Evolutionary conservation across 345 rosid species (phyloP).

Genomic region (Stellera chamaejasme): DNA sequence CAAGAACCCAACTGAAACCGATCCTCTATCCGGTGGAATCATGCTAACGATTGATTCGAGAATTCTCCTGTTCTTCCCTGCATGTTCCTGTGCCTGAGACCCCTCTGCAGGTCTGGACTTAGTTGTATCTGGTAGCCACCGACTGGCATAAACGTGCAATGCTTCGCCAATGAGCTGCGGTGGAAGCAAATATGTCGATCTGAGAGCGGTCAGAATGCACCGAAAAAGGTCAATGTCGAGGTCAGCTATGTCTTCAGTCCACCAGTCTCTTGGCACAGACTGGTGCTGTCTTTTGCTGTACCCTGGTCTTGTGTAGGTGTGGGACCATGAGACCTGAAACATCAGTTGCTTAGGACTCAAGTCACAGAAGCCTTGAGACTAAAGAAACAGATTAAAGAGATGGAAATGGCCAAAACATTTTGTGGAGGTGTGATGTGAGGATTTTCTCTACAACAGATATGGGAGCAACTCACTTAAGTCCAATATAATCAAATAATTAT

Average conservation of each 20-base stretch:
- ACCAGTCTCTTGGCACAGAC: constrained; percentile 90
- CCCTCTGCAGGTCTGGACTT: constrained; percentile 31
- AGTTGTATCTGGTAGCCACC: constrained; percentile 72
- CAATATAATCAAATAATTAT: too few relatives aligned
- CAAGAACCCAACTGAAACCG: constrained; percentile 76
- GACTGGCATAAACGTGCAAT: constrained; percentile 80
- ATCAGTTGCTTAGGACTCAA: not conserved
- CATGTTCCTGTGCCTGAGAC: constrained; percentile 32
- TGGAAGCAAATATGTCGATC: constrained; percentile 51
- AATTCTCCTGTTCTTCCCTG: constrained; percentile 40
- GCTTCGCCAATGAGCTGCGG: constrained; percentile 95
- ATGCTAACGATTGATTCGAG: constrained; percentile 69
- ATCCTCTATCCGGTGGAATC: constrained; percentile 80
- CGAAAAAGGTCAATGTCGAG: constrained; percentile 87
- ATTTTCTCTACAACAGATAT: constrained; percentile 66
- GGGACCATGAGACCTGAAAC: constrained; percentile 86
- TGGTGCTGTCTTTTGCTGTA: constrained; percentile 47
- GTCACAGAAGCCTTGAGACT: not conserved
- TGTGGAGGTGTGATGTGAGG: constrained; percentile 44
- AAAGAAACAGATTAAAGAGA: not conserved
- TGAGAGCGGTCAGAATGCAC: constrained; percentile 55
- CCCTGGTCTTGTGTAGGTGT: constrained; percentile 79
- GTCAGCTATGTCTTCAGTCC: constrained; percentile 94
- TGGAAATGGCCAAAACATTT: constrained; percentile 32
- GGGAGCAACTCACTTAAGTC: too few relatives aligned